Conservation (phyloP, 257 asterid species). For the Solanum rostratum region DNA sequence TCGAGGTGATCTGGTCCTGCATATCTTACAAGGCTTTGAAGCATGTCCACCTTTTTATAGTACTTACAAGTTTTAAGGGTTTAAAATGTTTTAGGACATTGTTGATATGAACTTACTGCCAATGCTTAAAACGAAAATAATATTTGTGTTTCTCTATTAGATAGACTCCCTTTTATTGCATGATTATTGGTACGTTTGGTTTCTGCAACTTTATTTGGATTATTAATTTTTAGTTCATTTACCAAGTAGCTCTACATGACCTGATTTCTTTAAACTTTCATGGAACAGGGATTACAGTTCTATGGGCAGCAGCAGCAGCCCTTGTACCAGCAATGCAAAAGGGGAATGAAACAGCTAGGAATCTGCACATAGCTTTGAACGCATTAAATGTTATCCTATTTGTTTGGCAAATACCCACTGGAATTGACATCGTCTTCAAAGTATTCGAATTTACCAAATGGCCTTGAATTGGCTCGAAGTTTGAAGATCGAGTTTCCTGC, state of each 20-base stretch:
- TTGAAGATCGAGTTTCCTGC: not conserved
- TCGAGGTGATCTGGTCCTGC: not conserved
- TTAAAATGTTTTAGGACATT: not conserved
- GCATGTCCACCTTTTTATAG: not conserved
- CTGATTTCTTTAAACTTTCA: not conserved
- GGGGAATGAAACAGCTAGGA: conserved; percentile 89
- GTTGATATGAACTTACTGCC: not conserved
- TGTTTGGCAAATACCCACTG: conserved; percentile 84
- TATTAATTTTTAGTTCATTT: not conserved
- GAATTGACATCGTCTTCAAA: conserved; percentile 67
- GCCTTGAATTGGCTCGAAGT: conserved; percentile 39
- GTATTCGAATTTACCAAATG: conserved; percentile 68
- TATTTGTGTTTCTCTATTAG: not conserved
- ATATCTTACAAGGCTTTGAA: not conserved
- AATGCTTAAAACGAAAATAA: not conserved
- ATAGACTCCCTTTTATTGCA: not conserved
- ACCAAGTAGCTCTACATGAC: not conserved
- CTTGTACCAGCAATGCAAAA: conserved; percentile 92
- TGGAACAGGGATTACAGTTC: conserved; percentile 59
- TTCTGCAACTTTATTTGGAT: not conserved
- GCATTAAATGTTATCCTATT: conserved; percentile 57
- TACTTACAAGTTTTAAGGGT: not conserved
- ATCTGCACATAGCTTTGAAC: conserved; percentile 71
- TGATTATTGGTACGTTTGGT: not conserved
- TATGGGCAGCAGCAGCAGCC: conserved; percentile 96